These are phyloP conservation scores for Carnegiea gigantea DNA, from an alignment of 179 eudicot species.

Conservation along the genomic window DNA sequence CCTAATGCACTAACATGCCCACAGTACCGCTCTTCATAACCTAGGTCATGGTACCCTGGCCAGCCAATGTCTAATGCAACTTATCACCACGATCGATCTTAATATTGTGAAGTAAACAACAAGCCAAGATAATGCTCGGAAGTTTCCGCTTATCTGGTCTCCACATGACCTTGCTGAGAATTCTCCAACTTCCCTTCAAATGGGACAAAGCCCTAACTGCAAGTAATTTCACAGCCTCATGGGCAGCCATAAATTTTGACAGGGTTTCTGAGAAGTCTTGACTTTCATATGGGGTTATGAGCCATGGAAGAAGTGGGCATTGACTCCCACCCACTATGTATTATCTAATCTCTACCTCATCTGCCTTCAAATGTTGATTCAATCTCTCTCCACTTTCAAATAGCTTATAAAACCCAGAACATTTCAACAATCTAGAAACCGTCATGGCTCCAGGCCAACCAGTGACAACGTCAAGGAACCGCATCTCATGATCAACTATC, in stretches of 20 bases:
- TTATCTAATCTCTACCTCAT: slow-evolving; percentile 55
- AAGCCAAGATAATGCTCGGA: slow-evolving; percentile 85
- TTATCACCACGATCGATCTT: slow-evolving; percentile 71
- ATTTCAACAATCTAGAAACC: slow-evolving; percentile 58
- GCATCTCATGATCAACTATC: slow-evolving; percentile 69
- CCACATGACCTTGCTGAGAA: slow-evolving; percentile 97
- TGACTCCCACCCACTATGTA: slow-evolving; percentile 69
- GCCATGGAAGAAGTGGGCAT: slow-evolving; percentile 96
- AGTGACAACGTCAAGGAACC: slow-evolving; percentile 88
- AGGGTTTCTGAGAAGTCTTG: slow-evolving; percentile 24
- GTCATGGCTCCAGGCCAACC: slow-evolving; percentile 98
- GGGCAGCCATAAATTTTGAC: slow-evolving; percentile 42
- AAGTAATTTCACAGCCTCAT: slow-evolving; percentile 60
- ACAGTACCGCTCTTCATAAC: slow-evolving; percentile 53
- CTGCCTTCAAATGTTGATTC: slow-evolving; percentile 37
- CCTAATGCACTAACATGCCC: slow-evolving; percentile 58
- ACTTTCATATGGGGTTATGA: slow-evolving; percentile 58
- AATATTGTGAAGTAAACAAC: slow-evolving; percentile 93
- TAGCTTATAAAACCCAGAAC: slow-evolving; percentile 71
- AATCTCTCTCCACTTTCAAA: slow-evolving; percentile 69
- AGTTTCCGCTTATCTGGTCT: slow-evolving; percentile 91
- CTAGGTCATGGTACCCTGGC: slow-evolving; percentile 66
- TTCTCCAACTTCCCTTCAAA: slow-evolving; percentile 89
- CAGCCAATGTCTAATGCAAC: slow-evolving; percentile 51
- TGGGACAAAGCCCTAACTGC: slow-evolving; percentile 65